These are phyloP conservation scores for Tricholoma flavovirens DNA, from an alignment of 768 basidiomycete genomes.

Conservation along the genomic window DNA sequence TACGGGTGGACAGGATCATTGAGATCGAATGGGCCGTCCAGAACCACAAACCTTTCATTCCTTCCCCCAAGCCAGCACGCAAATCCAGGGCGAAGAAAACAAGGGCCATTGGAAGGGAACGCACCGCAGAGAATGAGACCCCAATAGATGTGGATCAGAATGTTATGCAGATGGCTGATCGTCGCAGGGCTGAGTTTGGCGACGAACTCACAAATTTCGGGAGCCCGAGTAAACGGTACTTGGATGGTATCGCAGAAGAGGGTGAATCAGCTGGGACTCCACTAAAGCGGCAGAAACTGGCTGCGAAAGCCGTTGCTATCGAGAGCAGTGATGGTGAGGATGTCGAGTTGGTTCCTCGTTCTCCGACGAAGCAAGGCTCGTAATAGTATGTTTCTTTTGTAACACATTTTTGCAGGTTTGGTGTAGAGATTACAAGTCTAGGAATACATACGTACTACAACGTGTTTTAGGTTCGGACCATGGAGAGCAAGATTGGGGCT, in stretches of 20 bases:
- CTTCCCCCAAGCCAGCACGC: slow-evolving; percentile 46
- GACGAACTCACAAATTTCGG: slow-evolving; percentile 39
- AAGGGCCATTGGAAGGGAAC: slow-evolving; percentile 18
- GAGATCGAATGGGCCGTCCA: slow-evolving; percentile 78
- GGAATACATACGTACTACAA: too few relatives aligned
- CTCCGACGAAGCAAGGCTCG: slow-evolving; percentile 14
- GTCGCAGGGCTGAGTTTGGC: slow-evolving; percentile 31
- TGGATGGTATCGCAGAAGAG: slow-evolving; percentile 21
- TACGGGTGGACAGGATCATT: slow-evolving; percentile 55
- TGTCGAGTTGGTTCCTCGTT: slow-evolving; percentile 25
- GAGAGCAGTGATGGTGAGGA: slow-evolving; percentile 27
- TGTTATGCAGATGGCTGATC: slow-evolving; percentile 18
- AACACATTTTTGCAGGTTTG: neutral
- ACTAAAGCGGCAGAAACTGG: slow-evolving; percentile 28
- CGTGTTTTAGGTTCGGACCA: too few relatives aligned
- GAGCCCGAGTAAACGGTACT: slow-evolving; percentile 29
- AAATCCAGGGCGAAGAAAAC: slow-evolving; percentile 33
- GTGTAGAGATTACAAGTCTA: neutral
- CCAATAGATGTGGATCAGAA: slow-evolving; percentile 26
- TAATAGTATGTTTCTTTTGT: neutral
- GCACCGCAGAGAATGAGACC: slow-evolving; percentile 20
- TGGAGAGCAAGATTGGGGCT: too few relatives aligned
- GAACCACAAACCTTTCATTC: slow-evolving; percentile 52
- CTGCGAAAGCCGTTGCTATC: slow-evolving; percentile 13
- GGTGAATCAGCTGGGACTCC: slow-evolving; percentile 22